phyloP scores from a whole-genome alignment of 768 basidiomycete genomes.

The Artomyces pyxidatus region DNA sequence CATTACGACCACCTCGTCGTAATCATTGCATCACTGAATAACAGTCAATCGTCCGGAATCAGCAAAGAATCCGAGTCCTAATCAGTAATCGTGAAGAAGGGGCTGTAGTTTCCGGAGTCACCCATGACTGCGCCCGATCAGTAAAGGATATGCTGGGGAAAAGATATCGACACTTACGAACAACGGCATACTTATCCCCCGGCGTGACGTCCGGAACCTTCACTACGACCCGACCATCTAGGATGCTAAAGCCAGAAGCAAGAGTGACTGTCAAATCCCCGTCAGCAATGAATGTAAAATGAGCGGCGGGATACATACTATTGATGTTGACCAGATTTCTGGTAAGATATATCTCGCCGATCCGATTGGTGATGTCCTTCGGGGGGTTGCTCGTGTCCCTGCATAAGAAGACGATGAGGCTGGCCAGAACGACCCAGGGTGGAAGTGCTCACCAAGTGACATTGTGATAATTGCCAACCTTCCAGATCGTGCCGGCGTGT shows the following conservation, averaged over 20 bases:
- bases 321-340: no score
- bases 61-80: no score
- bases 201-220: constrained; percentile 2
- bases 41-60: no score
- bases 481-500: constrained; percentile 17
- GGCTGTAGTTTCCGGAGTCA: constrained; percentile 25
- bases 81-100: constrained; percentile 22
- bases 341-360: no score
- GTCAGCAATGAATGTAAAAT: no score
- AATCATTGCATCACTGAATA: no score
- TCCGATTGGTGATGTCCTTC: no score
- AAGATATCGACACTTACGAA: background rate
- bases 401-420: no score
- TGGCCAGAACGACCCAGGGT: no score
- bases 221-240: constrained; percentile 2
- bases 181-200: background rate
- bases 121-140: constrained; percentile 21
- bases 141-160: background rate
- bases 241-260: background rate
- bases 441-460: background rate
- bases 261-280: background rate
- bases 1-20: no score
- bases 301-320: no score
- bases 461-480: constrained; percentile 3
- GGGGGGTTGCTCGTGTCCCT: no score